These are phyloP conservation scores for Toxicodendron radicans DNA, from an alignment of 345 rosid genomes.

Conservation along the genomic window DNA sequence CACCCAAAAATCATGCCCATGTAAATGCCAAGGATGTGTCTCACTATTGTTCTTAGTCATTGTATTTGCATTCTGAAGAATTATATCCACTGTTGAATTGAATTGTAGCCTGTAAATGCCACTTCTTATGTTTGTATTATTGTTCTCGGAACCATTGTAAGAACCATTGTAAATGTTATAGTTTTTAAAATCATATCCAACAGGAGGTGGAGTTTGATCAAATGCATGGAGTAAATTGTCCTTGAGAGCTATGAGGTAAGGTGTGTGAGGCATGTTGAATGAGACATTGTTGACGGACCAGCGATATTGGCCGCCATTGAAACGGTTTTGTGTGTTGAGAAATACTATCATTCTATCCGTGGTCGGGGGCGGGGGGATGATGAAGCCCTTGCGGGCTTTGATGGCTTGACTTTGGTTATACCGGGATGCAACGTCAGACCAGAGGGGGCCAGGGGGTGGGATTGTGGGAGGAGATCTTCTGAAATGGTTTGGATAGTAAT, in stretches of 20 bases:
- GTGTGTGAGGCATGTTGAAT: background rate
- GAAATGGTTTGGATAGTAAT: constrained; percentile 58
- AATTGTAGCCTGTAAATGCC: constrained; percentile 52
- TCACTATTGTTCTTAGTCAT: constrained; percentile 34
- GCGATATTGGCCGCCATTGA: constrained; percentile 7
- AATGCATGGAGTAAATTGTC: constrained; percentile 55
- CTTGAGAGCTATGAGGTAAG: background rate
- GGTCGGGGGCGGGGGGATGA: constrained; percentile 38
- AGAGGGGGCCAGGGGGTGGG: constrained; percentile 41
- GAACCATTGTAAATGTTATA: constrained; percentile 28
- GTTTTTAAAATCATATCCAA: constrained; percentile 23
- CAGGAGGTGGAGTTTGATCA: constrained; percentile 48
- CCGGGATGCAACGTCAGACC: constrained; percentile 42
- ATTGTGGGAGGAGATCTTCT: constrained; percentile 41
- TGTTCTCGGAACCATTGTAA: constrained; percentile 19
- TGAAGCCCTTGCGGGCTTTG: constrained; percentile 45
- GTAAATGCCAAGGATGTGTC: constrained; percentile 35
- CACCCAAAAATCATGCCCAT: constrained; percentile 83
- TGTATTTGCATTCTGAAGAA: constrained; percentile 68
- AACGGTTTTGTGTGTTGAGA: constrained; percentile 37
- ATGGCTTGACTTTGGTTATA: constrained; percentile 49
- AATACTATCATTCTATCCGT: constrained; percentile 50
- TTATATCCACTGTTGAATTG: constrained; percentile 57
- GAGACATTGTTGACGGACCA: background rate
- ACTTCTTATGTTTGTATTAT: constrained; percentile 41